Base-by-base conservation (phyloP, 2,329 filamentous ascomycete genomes). In the Alternaria consortialis region DNA sequence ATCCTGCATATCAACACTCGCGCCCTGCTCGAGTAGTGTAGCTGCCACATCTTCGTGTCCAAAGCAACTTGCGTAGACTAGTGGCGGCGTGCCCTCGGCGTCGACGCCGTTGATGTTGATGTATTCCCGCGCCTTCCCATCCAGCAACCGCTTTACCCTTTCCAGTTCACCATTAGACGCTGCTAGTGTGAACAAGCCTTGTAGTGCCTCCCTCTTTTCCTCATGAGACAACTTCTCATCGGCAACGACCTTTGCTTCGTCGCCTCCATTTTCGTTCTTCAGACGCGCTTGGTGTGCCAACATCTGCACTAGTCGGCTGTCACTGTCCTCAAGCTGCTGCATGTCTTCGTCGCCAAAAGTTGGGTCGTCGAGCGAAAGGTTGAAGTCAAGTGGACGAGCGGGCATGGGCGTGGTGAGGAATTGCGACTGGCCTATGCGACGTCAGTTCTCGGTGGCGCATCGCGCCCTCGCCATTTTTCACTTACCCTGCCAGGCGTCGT, bases 11-110 rank as follows among this genome's bases (percentile, higher is more conserved):
- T 99, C 93, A 53, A 98, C 93, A 71, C 93, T 87, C 39, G 91
- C 94, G 25, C 94, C 94, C 9, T 93, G 92, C 60, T 93, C 87
- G 53, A 99, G 87, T 53, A 99, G 86, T 37, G 90, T 88, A 60
- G 90, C 86, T 25, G 98, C 95, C 4, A 97, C 94, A 47, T 90
- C 87, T 79, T 96, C 92, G 77, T 99, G 95, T 39, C 95, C 94
- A 84, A 99, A 99, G 76, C 95, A 99, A 82, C 94, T 97, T 12
- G 95, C 95, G 78, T 99, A 99, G 63, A 99, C 97, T 65, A 99
- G 82, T 2, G 95, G 93, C n/a, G 94, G 92, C 1, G 95, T 98
- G 15, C 95, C 95, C 77, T 99, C 95, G 71, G 97, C 92, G 76
- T 99, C 95, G 12, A 92, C 87, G 58, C 90, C 89, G 79, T 99